Conservation (phyloP, 345 rosid genomes). For the Pistacia vera region DNA sequence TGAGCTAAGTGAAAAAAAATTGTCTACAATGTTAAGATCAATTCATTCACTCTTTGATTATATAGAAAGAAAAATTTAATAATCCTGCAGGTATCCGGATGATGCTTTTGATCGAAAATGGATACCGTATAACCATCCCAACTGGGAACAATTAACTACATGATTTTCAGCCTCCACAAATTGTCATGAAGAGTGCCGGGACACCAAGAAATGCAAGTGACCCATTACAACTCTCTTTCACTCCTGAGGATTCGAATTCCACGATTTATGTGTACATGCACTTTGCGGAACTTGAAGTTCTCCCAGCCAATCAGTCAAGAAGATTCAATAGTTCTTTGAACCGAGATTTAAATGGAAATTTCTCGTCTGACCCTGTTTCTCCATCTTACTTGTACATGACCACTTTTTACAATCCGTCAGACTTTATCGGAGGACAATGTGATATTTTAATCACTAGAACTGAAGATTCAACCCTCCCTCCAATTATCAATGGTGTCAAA, state of each 20-base stretch:
- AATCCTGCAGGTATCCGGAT: conserved; percentile 24
- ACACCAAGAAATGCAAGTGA: conserved; percentile 22
- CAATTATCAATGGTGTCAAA: conserved; percentile 45
- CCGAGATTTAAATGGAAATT: conserved; percentile 18
- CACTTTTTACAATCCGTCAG: conserved; percentile 14
- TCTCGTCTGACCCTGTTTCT: conserved; percentile 34
- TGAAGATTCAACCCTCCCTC: conserved; percentile 47
- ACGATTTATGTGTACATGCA: conserved; percentile 48
- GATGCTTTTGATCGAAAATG: conserved; percentile 36
- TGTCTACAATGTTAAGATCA: neutral
- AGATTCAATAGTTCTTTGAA: conserved; percentile 35
- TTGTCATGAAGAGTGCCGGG: conserved; percentile 42
- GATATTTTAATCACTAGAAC: conserved; percentile 29
- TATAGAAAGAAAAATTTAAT: neutral
- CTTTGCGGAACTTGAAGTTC: conserved; percentile 50
- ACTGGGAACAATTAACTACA: conserved; percentile 9
- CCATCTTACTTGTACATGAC: conserved; percentile 28
- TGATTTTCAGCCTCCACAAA: conserved; percentile 28
- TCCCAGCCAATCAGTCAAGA: conserved; percentile 43
- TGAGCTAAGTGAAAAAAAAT: neutral
- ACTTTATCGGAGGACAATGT: conserved; percentile 29
- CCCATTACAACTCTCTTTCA: conserved; percentile 35
- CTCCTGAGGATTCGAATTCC: conserved; percentile 18
- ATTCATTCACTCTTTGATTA: neutral
- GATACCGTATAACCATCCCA: conserved; percentile 12